phyloP scores from a whole-genome alignment of 2,329 filamentous ascomycete genomes.

The Fusarium albosuccineum region DNA sequence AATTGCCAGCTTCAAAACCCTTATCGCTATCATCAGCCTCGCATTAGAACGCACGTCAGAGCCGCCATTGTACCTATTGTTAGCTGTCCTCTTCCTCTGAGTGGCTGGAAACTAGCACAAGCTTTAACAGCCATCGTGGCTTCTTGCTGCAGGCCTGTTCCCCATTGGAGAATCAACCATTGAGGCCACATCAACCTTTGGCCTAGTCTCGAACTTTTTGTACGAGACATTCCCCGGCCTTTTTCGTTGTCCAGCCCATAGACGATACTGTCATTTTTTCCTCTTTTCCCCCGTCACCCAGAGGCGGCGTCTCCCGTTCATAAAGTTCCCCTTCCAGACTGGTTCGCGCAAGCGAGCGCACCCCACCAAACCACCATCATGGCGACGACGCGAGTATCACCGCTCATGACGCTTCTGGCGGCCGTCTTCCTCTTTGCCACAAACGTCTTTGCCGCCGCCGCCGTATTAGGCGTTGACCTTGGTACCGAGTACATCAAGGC shows the following conservation, averaged over 20 bases:
- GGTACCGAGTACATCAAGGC: conserved; percentile 98
- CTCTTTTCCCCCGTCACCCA: conserved; percentile 17
- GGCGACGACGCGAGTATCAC: conserved; percentile 52
- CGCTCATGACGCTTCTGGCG: conserved; percentile 56
- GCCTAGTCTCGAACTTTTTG: conserved; percentile 11
- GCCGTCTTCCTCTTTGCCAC: conserved; percentile 53
- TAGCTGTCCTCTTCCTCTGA: conserved; percentile 54
- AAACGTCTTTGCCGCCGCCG: conserved; percentile 69
- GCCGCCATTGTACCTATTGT: conserved; percentile 37
- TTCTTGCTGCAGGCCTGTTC: conserved; percentile 39
- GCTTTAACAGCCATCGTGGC: conserved; percentile 47
- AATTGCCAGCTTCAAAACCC: conserved; percentile 7
- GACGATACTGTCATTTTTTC: conserved; percentile 34
- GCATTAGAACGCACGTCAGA: conserved; percentile 43
- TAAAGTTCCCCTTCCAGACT: conserved; percentile 22
- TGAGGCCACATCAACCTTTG: conserved; percentile 55
- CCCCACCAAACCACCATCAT: conserved; percentile 49
- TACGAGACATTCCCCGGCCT: conserved; percentile 31
- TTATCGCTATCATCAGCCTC: conserved; percentile 45
- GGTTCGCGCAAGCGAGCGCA: conserved; percentile 42
- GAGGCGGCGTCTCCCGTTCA: conserved; percentile 27
- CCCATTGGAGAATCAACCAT: conserved; percentile 40
- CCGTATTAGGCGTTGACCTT: conserved; percentile 92
- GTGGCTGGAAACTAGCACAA: conserved; percentile 40
- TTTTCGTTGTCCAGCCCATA: conserved; percentile 30